Percentiles rank a stretch among this genome's conserved stretches.
These are phyloP conservation scores for Dendrothele bispora DNA, from an alignment of 768 basidiomycete genomes.

Conservation along the genomic window DNA sequence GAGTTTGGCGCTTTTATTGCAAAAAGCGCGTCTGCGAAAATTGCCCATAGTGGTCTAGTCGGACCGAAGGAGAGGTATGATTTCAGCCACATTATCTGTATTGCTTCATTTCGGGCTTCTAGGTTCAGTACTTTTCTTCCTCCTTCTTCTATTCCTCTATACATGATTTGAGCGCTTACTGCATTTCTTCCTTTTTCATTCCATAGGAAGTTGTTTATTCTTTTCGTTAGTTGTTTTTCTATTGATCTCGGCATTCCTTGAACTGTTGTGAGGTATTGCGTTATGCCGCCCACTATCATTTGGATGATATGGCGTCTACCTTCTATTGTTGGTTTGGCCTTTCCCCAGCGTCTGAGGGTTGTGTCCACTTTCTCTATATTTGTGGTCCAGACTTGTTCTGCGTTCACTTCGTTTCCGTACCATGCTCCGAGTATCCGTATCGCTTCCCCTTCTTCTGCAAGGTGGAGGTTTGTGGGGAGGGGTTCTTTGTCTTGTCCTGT, in stretches of 20 bases:
- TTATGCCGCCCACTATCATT: slow-evolving; percentile 7
- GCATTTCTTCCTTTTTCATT: too few relatives aligned
- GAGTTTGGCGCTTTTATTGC: neutral
- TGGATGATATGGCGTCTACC: neutral
- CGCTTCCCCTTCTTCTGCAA: slow-evolving; percentile 1
- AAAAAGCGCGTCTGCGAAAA: neutral
- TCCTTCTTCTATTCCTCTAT: neutral
- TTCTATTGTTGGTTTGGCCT: slow-evolving; percentile 6
- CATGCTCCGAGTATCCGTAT: slow-evolving; percentile 5
- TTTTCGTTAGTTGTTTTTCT: neutral
- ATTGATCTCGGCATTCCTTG: slow-evolving; percentile 17
- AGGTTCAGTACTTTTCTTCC: slow-evolving; percentile 13
- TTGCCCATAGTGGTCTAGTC: slow-evolving; percentile 1
- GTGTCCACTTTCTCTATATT: slow-evolving; percentile 4
- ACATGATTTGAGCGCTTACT: slow-evolving; percentile 3
- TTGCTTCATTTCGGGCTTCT: slow-evolving; percentile 10
- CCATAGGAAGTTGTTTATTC: slow-evolving; percentile 10
- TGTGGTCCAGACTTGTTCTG: neutral
- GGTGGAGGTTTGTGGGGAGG: neutral
- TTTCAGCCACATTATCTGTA: slow-evolving; percentile 7
- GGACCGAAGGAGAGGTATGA: slow-evolving; percentile 3
- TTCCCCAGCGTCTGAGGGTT: neutral
- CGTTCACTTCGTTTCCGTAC: slow-evolving; percentile 5
- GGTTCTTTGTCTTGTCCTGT: neutral
- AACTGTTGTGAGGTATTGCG: slow-evolving; percentile 12